Conservation (phyloP, 768 basidiomycete species). For the Rossbeevera mucosa region DNA sequence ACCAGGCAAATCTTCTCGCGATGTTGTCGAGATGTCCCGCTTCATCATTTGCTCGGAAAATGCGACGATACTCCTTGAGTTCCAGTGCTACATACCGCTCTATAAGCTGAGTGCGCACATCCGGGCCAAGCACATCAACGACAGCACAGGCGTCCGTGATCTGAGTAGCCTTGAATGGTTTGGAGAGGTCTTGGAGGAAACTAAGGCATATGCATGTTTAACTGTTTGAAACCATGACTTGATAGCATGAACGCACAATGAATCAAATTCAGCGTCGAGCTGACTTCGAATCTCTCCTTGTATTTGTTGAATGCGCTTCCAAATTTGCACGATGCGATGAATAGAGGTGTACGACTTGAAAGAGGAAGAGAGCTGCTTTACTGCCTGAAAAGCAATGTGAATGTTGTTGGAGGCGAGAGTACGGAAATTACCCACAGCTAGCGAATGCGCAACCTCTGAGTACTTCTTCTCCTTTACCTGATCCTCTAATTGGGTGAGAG, state of each 20-base stretch:
- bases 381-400: slow-evolving; percentile 49
- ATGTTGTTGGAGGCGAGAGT: slow-evolving; percentile 13
- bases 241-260: slow-evolving; percentile 60
- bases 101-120: slow-evolving; percentile 75
- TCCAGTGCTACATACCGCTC: slow-evolving; percentile 88
- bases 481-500: slow-evolving; percentile 74
- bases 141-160: slow-evolving; percentile 85
- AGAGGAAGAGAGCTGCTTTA: slow-evolving; percentile 76
- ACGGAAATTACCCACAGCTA: slow-evolving; percentile 51
- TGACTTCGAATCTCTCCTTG: slow-evolving; percentile 78
- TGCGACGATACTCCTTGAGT: slow-evolving; percentile 92
- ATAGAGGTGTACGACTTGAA: slow-evolving; percentile 81
- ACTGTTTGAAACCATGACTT: not conserved
- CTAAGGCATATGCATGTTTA: slow-evolving; percentile 36
- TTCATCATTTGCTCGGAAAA: slow-evolving; percentile 90
- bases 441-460: slow-evolving; percentile 74
- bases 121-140: slow-evolving; percentile 81
- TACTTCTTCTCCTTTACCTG: slow-evolving; percentile 77
- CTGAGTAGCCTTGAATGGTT: slow-evolving; percentile 56
- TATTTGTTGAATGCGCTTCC: slow-evolving; percentile 73
- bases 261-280: slow-evolving; percentile 88
- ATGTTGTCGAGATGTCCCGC: slow-evolving; percentile 96
- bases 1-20: slow-evolving; percentile 92
- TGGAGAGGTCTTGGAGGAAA: slow-evolving; percentile 73
- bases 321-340: slow-evolving; percentile 70